Evolutionary conservation across 2,329 filamentous ascomycete genomes (phyloP).

Genomic region (Didymella segeticola): DNA sequence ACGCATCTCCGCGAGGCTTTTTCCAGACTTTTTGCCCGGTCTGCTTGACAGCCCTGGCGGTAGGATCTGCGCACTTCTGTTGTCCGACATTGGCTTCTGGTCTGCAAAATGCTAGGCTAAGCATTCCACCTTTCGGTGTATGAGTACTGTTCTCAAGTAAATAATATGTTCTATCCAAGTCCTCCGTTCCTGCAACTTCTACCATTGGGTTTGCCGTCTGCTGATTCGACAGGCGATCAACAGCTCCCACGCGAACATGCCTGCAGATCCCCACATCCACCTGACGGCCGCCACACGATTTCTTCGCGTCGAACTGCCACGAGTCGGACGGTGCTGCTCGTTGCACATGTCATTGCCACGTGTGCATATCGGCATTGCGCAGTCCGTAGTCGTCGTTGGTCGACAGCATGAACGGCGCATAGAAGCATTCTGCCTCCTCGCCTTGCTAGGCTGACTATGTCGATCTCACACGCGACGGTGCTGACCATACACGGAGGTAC

Average conservation of each 20-base stretch:
- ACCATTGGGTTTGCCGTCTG: background rate
- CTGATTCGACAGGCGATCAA: constrained; percentile 4
- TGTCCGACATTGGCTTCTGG: constrained; percentile 4
- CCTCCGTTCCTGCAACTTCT: background rate
- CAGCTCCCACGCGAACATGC: background rate
- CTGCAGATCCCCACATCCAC: constrained; percentile 7
- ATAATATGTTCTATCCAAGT: constrained; percentile 27
- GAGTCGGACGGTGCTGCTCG: constrained; percentile 5
- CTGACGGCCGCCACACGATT: background rate
- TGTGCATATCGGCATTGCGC: constrained; percentile 1
- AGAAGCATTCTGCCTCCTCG: background rate
- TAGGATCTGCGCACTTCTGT: background rate
- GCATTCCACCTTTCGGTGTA: constrained; percentile 19
- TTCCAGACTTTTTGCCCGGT: constrained; percentile 2
- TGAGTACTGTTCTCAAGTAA: constrained; percentile 26
- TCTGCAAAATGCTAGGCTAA: constrained; percentile 19
- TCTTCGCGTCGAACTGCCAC: constrained; percentile 4
- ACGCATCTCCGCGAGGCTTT: constrained; percentile 8
- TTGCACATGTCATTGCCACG: constrained; percentile 25
- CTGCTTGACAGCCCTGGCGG: constrained; percentile 5
- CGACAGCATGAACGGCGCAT: background rate
- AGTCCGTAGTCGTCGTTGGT: no score
- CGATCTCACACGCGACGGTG: background rate
- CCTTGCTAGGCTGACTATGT: background rate
- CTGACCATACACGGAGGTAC: background rate